Conservation (phyloP, 2,329 filamentous ascomycete genomes). For the Verticillium albo-atrum region DNA sequence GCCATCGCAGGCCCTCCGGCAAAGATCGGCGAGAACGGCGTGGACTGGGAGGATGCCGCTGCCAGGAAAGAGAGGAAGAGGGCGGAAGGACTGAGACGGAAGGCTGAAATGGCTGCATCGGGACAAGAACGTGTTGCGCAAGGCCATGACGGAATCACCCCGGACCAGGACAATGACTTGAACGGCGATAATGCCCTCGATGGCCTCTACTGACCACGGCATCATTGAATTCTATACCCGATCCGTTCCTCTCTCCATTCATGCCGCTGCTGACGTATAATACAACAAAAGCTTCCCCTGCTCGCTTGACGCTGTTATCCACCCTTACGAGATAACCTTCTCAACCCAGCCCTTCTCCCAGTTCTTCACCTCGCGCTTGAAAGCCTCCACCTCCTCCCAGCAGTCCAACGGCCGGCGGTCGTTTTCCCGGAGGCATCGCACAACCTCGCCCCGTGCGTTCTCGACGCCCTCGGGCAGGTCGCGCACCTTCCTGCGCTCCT, state of each 20-base stretch:
- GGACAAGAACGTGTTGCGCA: not conserved
- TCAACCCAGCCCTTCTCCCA: conserved; percentile 87
- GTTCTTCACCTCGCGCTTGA: conserved; percentile 83
- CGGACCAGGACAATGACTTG: not conserved
- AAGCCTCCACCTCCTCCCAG: conserved; percentile 87
- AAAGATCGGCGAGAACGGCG: conserved; percentile 26
- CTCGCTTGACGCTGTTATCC: not conserved
- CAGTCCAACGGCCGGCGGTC: conserved; percentile 89
- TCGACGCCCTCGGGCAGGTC: conserved; percentile 68
- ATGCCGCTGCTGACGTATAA: conserved; percentile 5
- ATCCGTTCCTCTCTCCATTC: not conserved
- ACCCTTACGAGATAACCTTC: conserved; percentile 57
- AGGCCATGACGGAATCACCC: not conserved
- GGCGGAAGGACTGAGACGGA: conserved; percentile 52
- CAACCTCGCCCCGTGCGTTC: conserved; percentile 69
- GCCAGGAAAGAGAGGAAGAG: conserved; percentile 50
- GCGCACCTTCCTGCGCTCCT: conserved; percentile 60
- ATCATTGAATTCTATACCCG: conserved; percentile 1
- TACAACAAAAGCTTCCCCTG: conserved; percentile 1
- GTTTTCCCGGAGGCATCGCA: conserved; percentile 76
- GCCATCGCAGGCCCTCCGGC: conserved; percentile 20
- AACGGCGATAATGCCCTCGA: not conserved
- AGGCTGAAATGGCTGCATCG: conserved; percentile 32
- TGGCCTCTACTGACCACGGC: not conserved
- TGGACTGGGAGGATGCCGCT: conserved; percentile 51